Evolutionary conservation across 495 filamentous ascomycete genomes (phyloP).

Genomic region (Staphylotrichum longicolle): DNA sequence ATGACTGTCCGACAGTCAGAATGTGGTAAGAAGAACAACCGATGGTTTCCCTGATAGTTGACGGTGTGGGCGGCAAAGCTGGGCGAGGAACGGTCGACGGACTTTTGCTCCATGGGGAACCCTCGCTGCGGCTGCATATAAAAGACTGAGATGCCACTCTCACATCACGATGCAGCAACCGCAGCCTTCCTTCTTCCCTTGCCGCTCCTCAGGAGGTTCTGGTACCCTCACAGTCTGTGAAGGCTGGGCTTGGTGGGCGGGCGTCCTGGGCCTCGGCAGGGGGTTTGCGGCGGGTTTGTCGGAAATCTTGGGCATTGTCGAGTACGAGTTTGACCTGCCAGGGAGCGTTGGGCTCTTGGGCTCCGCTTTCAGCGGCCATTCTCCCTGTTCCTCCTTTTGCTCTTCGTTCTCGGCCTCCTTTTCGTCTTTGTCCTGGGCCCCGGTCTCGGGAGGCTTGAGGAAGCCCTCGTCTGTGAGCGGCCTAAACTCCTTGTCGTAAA

Average conservation of each 20-base stretch:
- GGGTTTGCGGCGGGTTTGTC: constrained; percentile 42
- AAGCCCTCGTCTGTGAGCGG: constrained; percentile 63
- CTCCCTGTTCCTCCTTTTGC: constrained; percentile 37
- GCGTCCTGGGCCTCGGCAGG: constrained; percentile 38
- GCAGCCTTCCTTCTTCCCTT: constrained; percentile 45
- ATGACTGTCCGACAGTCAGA: background rate
- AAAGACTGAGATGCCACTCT: constrained; percentile 8
- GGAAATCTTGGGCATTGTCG: constrained; percentile 56
- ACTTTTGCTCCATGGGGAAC: too few species aligned
- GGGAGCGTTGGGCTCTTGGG: constrained; percentile 46
- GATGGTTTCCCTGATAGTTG: background rate
- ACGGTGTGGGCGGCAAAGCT: background rate
- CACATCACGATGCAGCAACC: constrained; percentile 58
- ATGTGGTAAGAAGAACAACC: background rate
- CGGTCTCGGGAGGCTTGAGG: constrained; percentile 45
- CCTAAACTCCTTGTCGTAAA: constrained; percentile 80
- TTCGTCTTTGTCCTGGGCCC: constrained; percentile 28
- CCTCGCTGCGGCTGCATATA: too few species aligned
- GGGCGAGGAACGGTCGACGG: background rate
- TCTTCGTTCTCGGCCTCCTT: constrained; percentile 36
- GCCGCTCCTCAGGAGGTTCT: constrained; percentile 38
- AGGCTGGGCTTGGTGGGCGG: constrained; percentile 27
- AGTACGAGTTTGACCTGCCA: constrained; percentile 52
- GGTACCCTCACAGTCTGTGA: constrained; percentile 33
- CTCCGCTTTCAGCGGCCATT: constrained; percentile 48